A percentile compares a stretch with the other conserved stretches of the same genome.
Conservation (phyloP, 179 eudicot genomes). For the Beta lomatogona region DNA sequence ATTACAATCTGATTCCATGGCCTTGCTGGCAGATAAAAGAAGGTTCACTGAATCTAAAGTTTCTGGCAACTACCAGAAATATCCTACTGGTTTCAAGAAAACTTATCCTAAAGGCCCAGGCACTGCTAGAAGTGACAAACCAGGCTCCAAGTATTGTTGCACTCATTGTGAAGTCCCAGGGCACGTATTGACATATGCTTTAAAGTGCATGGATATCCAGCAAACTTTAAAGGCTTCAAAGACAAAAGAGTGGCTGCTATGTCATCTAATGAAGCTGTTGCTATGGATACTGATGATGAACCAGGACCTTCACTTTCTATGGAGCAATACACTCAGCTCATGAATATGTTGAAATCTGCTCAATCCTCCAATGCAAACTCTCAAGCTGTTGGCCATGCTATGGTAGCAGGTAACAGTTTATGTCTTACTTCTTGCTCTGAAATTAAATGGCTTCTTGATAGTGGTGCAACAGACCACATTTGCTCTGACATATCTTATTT, state of each 20-base stretch:
- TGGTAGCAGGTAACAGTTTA: not conserved
- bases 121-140: not conserved
- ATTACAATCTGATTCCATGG: not conserved
- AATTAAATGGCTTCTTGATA: not conserved
- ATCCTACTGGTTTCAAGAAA: too few species aligned
- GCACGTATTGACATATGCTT: too few species aligned
- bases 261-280: not conserved
- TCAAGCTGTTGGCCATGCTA: not conserved
- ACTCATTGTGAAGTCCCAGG: not conserved
- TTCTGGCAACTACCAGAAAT: too few species aligned
- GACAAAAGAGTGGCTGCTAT: not conserved
- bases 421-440: not conserved
- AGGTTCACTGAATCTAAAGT: not conserved
- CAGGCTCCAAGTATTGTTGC: not conserved
- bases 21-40: too few species aligned
- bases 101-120: too few species aligned
- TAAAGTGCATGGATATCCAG: not conserved
- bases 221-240: not conserved
- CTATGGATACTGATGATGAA: not conserved
- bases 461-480: not conserved
- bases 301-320: not conserved
- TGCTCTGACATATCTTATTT: not conserved
- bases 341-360: too few species aligned
- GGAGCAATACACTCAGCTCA: not conserved
- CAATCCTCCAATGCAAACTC: too few species aligned